Percentiles rank a stretch among this genome's conserved stretches.
Evolutionary conservation across 75 land plant species (phyloP).

Genomic region (Larix kaempferi): DNA sequence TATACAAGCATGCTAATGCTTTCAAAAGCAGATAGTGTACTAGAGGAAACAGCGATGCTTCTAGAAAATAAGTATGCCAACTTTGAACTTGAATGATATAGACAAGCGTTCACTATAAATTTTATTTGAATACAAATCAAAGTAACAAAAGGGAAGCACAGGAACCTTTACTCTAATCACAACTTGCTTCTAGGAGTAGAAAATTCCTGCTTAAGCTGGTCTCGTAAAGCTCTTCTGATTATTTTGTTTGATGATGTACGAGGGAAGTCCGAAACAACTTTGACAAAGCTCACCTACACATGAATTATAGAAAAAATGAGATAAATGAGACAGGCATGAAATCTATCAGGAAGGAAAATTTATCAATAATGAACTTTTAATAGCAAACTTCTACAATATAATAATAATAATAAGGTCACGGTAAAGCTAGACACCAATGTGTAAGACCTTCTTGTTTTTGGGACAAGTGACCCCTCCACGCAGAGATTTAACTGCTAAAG

Average conservation of each 20-base stretch:
- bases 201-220: slow-evolving; percentile 42
- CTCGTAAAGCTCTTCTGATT: slow-evolving; percentile 74
- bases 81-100: not conserved
- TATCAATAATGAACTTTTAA: not conserved
- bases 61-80: not conserved
- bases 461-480: too few species aligned
- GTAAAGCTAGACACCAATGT: too few species aligned
- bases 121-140: not conserved
- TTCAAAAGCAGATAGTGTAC: not conserved
- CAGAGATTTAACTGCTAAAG: too few species aligned
- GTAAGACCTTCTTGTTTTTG: too few species aligned
- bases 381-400: not conserved
- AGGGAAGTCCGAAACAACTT: slow-evolving; percentile 72
- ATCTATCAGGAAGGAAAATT: not conserved
- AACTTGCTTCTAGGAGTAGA: slow-evolving; percentile 28
- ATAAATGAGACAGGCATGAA: not conserved
- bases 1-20: not conserved
- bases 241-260: slow-evolving; percentile 92
- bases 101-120: not conserved
- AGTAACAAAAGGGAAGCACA: not conserved
- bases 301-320: not conserved
- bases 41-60: not conserved
- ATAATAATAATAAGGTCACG: too few species aligned
- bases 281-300: slow-evolving; percentile 71
- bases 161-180: slow-evolving; percentile 3